A percentile compares a stretch with the other conserved stretches of the same genome.
Conservation (phyloP, 202 grass and related monocot species). For the Zoysia matrella region DNA sequence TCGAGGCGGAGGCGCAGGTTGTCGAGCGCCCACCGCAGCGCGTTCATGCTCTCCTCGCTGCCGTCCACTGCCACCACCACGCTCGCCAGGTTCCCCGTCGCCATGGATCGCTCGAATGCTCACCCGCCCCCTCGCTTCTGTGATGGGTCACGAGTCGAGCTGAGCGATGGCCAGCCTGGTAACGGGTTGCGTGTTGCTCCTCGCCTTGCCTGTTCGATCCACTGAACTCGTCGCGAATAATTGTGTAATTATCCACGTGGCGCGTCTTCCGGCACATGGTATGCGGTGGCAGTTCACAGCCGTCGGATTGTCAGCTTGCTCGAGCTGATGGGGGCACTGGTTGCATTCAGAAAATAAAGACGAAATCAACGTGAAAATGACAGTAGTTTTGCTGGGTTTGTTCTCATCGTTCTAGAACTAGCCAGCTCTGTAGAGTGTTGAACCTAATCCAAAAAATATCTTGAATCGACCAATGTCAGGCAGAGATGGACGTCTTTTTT, state of each 20-base stretch:
- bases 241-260: slow-evolving; percentile 20
- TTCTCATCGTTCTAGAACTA: background rate
- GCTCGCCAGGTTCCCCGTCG: slow-evolving; percentile 71
- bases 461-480: no score
- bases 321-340: background rate
- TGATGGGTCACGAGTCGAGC: background rate
- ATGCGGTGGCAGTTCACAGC: background rate
- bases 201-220: slow-evolving; percentile 13
- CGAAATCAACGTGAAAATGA: background rate
- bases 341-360: background rate
- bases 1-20: slow-evolving; percentile 78
- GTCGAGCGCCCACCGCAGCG: slow-evolving; percentile 81
- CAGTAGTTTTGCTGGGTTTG: background rate
- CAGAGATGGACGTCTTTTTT: no score
- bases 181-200: background rate
- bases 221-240: background rate
- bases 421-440: no score
- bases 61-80: slow-evolving; percentile 88
- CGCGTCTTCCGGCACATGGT: background rate
- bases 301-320: background rate
- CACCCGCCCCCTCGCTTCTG: background rate
- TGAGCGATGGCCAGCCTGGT: background rate
- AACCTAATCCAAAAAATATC: no score
- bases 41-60: slow-evolving; percentile 96
- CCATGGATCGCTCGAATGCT: slow-evolving; percentile 46